Evolutionary conservation across 1,284 basidiomycete genomes (phyloP), one percentile per base, ranked within the genome.

Genomic region (Fomitiporia mediterranea): DNA sequence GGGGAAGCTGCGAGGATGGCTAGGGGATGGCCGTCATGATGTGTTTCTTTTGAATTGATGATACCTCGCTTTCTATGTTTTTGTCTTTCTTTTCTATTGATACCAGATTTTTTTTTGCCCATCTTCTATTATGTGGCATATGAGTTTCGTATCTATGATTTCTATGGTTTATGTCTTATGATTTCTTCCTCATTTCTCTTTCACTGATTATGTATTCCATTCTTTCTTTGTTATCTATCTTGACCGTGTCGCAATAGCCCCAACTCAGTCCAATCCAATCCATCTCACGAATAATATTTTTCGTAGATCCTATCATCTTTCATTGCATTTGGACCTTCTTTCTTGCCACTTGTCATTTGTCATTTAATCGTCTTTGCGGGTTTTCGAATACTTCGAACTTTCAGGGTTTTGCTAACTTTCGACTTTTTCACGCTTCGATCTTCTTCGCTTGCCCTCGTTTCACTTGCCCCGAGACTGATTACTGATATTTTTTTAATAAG

Each of bases 1-100:
- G 82, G 82, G 46, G 87, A 83, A 7, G 87, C 87, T 27, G 87
- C 84, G 37, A 73, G 86, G 62, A 81, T 84, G 39, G 83, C 81
- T 9, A 76, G 84, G 37, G 86, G 86, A 9, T 87, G 83, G 82
- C 86, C 86, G 46, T 85, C 82, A 49, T 84, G 69, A 51, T 6
- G 9, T 6, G 11, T 35, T 4, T n/a, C n/a, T 30, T 3, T 8
- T 4, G 17, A 23, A 15, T 19, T 25, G 9, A 30, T 30, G 27
- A 37, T 53, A 23, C 21, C 3, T 9, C 21, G 11, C 42, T 21
- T 21, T 23, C 9, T 0, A 2, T 25, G 42, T 17, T 43, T 43
- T 23, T 13, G 19, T 19, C 19, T 39, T 39, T 19, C 15, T n/a
- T 13, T 4, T 39, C 11, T 39, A 13, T n/a, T 39, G 37, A 13